Percentiles rank a stretch among this genome's conserved stretches.
Conservation (phyloP, 108 stramenopile genomes). For the Skeletonema potamos region DNA sequence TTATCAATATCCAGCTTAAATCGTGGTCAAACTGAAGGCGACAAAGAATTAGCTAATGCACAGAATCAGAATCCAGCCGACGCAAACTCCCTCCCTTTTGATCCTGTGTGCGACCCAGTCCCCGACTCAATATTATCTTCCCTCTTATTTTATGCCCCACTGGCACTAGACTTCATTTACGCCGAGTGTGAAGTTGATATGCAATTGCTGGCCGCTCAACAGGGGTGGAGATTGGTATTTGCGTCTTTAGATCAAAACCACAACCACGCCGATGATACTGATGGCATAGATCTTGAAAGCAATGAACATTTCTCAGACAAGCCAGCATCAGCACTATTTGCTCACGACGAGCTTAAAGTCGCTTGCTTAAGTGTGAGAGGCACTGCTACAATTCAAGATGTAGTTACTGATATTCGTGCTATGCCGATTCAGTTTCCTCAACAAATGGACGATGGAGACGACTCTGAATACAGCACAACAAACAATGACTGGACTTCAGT, state of each 20-base stretch:
- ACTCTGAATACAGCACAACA: conserved; percentile 16
- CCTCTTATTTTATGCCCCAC: conserved; percentile 84
- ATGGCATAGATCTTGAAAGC: conserved; percentile 20
- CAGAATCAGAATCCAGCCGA: background rate
- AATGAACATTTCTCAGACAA: conserved; percentile 43
- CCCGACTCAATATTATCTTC: conserved; percentile 61
- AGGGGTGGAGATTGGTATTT: conserved; percentile 86
- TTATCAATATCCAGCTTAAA: conserved; percentile 18
- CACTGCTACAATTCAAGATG: conserved; percentile 92
- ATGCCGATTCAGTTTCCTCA: conserved; percentile 83
- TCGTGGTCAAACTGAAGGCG: background rate
- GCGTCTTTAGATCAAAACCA: conserved; percentile 75
- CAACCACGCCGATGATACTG: conserved; percentile 37
- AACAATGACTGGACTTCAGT: conserved; percentile 76
- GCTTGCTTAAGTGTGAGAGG: conserved; percentile 86
- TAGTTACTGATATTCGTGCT: conserved; percentile 95
- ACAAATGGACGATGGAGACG: conserved; percentile 41
- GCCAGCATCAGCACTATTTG: conserved; percentile 78
- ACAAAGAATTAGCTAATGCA: background rate
- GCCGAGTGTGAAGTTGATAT: conserved; percentile 85
- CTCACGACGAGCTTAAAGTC: conserved; percentile 70
- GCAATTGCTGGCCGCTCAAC: conserved; percentile 90
- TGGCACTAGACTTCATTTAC: conserved; percentile 92
- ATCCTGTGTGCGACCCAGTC: conserved; percentile 72
- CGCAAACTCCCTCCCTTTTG: conserved; percentile 26